phyloP scores from a whole-genome alignment of 2,329 filamentous ascomycete species.

The Phyllosticta ampelicida region DNA sequence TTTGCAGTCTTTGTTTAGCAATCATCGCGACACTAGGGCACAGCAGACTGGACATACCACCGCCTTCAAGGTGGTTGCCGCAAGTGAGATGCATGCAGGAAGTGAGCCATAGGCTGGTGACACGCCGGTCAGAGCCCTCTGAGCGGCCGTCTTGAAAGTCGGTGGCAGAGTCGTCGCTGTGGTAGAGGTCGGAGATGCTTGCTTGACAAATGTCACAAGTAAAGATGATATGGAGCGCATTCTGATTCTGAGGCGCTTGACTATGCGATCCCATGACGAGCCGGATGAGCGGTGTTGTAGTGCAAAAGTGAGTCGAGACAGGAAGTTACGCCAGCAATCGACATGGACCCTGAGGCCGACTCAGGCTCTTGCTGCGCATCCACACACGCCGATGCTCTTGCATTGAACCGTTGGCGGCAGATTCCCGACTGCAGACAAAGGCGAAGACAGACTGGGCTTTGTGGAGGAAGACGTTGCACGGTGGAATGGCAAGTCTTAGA shows the following conservation, averaged over 20 bases:
- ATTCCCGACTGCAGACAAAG: no score
- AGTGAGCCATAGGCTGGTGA: conserved; percentile 37
- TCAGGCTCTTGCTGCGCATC: background rate
- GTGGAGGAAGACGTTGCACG: no score
- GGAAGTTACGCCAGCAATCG: background rate
- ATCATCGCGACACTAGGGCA: background rate
- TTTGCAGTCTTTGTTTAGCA: conserved; percentile 14
- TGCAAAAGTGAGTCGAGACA: background rate
- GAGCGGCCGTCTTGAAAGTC: conserved; percentile 17
- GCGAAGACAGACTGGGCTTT: no score
- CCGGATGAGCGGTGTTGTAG: background rate
- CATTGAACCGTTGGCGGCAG: no score
- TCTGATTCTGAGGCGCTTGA: background rate
- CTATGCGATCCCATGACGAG: background rate
- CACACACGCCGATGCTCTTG: background rate
- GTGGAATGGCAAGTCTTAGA: no score
- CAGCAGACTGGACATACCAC: conserved; percentile 27
- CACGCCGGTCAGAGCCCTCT: conserved; percentile 26
- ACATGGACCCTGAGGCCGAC: background rate
- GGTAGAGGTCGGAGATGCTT: conserved; percentile 36
- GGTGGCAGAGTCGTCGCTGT: conserved; percentile 20
- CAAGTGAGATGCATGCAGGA: conserved; percentile 41
- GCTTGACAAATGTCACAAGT: conserved; percentile 38
- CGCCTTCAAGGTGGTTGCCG: conserved; percentile 36
- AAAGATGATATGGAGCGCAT: conserved; percentile 35